Base-by-base conservation (phyloP, 1,284 basidiomycete species). In the Melampsora larici-populina region DNA sequence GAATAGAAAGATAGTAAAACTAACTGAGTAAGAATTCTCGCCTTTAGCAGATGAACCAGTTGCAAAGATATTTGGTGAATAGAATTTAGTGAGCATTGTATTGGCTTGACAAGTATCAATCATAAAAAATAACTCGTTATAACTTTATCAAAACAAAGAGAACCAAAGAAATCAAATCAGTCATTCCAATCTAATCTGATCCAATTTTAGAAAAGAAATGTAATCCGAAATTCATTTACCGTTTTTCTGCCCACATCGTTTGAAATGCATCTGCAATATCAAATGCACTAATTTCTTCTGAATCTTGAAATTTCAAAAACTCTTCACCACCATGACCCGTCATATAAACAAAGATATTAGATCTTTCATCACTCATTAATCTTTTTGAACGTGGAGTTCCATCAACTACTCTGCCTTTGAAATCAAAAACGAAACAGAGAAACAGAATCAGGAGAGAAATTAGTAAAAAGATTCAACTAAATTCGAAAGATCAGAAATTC, bases 261-360 rank as follows among this genome's bases (percentile, higher is more conserved):
- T 94, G 94, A 79, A 99, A 91, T 0, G 96, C 95, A 83, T 99
- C 96, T 0, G 96, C 95, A 49, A 97, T 88, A 83, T 99, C 96
- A 78, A 93, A 93, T 0, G 96, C 94, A 72, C 91, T 93, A 80
- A 99, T 93, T 83, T 99, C 97, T 84, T 99, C 96, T 83, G 93
- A 93, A 84, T 99, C 96, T 83, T 99, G 96, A 84, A 99, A 99
- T 85, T 99, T 99, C 81, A 99, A 88, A 83, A 99, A 99, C 84
- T 97, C 96, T 81, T 97, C 92, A 0, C 96, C 96, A 4, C 97
- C 96, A 81, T 99, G 96, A 0, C 96, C 97, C 0, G 97, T 97
- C 92, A 99, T 92, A 85, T 97, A 99, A 31, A 99, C 89, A 83
- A 99, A 97, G 78, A 99, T 88, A 82, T 99, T 99, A 8, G 92